Percentiles rank a stretch among this genome's conserved stretches.
These are phyloP conservation scores for Stagonosporopsis tanaceti DNA, from an alignment of 2,329 filamentous ascomycete species.

Conservation along the genomic window DNA sequence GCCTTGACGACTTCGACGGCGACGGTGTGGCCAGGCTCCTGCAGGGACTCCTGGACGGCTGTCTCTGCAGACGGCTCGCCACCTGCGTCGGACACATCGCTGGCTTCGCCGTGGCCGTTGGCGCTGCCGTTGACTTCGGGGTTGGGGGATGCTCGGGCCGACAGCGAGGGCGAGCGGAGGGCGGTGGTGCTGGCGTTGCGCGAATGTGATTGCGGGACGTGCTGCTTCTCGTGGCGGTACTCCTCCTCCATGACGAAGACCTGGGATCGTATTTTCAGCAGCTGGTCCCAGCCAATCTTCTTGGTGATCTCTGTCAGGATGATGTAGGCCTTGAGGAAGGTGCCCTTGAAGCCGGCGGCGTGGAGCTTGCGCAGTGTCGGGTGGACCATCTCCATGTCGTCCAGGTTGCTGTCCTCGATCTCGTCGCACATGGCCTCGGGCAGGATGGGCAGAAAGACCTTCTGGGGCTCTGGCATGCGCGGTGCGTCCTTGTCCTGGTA, in stretches of 20 bases:
- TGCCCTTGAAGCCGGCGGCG: constrained; percentile 90
- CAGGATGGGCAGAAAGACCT: constrained; percentile 85
- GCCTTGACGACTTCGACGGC: constrained; percentile 79
- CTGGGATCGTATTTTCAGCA: constrained; percentile 91
- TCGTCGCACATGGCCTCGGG: constrained; percentile 92
- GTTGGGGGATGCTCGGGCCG: constrained; percentile 42
- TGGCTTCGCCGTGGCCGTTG: no score
- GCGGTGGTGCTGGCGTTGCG: constrained; percentile 82
- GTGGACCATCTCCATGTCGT: constrained; percentile 85
- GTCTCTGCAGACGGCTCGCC: constrained; percentile 4
- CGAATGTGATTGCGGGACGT: constrained; percentile 50
- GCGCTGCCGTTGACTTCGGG: constrained; percentile 47
- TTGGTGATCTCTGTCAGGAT: constrained; percentile 95
- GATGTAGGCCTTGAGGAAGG: constrained; percentile 92
- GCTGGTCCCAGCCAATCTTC: constrained; percentile 96
- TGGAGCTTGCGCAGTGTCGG: constrained; percentile 85
- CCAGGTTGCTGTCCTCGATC: constrained; percentile 86
- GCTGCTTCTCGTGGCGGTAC: constrained; percentile 82
- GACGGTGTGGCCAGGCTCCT: constrained; percentile 81
- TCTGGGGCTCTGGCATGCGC: constrained; percentile 89
- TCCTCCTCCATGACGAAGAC: constrained; percentile 99
- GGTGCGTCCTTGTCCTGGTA: constrained; percentile 98
- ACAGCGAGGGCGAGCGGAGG: constrained; percentile 69
- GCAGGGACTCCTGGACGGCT: constrained; percentile 60
- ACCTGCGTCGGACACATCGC: no score